Percentiles rank a stretch among this genome's conserved stretches.
Evolutionary conservation across 257 asterid genomes (phyloP).

Genomic region (Ligustrum vulgare): DNA sequence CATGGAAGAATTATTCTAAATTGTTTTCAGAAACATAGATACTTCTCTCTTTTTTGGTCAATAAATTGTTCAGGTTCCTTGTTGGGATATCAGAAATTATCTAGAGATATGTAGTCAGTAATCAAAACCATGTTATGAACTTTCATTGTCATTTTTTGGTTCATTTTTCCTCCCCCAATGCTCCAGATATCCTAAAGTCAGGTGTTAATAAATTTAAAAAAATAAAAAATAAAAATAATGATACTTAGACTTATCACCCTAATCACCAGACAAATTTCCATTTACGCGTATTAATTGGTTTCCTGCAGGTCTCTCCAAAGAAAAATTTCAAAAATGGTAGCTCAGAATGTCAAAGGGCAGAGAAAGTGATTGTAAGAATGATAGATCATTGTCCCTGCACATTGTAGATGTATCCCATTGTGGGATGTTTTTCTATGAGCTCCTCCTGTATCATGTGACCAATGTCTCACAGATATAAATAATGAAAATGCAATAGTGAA

Average conservation of each 20-base stretch:
- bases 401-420: constrained; percentile 15
- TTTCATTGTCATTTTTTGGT: no score
- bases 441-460: constrained; percentile 48
- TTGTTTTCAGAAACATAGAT: neutral
- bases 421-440: constrained; percentile 39
- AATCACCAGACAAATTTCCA: neutral
- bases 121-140: no score
- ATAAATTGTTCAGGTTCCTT: no score
- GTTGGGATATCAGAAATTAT: no score
- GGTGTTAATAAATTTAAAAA: no score
- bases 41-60: neutral
- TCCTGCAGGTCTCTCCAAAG: constrained; percentile 37
- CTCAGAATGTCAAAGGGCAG: constrained; percentile 12
- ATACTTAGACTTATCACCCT: neutral
- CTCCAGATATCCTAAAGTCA: no score
- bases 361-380: constrained; percentile 39
- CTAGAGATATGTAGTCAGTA: no score
- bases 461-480: constrained; percentile 40
- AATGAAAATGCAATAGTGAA: constrained; percentile 28
- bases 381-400: constrained; percentile 41
- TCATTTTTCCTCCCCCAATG: no score
- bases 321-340: constrained; percentile 16
- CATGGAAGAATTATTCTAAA: neutral
- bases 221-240: neutral
- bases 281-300: neutral